phyloP scores from a whole-genome alignment of 1,284 basidiomycete species.

The Stygiomarasmius scandens region DNA sequence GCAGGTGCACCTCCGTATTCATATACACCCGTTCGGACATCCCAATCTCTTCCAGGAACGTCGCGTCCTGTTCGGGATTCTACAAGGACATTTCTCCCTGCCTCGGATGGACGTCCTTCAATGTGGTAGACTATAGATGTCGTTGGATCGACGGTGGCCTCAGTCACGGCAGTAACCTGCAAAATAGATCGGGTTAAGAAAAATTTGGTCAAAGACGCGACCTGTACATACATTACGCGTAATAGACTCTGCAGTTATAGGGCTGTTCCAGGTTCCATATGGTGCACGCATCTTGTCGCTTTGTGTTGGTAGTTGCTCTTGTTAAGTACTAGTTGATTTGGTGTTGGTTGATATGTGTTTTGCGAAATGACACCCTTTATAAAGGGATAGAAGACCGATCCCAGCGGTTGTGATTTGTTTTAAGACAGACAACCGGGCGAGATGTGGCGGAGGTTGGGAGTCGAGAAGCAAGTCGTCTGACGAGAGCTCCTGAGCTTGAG shows the following conservation, averaged over 20 bases:
- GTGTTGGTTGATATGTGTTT: no score
- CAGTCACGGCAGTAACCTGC: constrained; percentile 25
- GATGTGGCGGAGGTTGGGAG: no score
- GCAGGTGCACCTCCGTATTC: constrained; percentile 63
- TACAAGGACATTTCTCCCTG: constrained; percentile 60
- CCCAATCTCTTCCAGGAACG: constrained; percentile 44
- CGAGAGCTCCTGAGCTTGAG: no score
- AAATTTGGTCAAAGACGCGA: constrained; percentile 5
- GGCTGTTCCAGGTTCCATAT: constrained; percentile 64
- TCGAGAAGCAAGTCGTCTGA: no score
- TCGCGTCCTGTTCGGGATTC: constrained; percentile 49
- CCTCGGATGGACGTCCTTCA: constrained; percentile 64
- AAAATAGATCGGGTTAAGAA: background rate
- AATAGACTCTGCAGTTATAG: constrained; percentile 56
- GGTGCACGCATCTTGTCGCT: constrained; percentile 37
- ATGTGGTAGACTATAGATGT: constrained; percentile 59
- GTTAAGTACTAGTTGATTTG: no score
- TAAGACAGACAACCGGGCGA: no score
- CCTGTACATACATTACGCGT: constrained; percentile 48
- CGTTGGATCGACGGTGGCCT: constrained; percentile 57
- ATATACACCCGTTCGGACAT: constrained; percentile 60
- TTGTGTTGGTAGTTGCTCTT: no score
- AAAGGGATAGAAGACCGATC: no score
- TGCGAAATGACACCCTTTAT: no score
- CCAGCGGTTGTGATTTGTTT: no score